phyloP scores from a whole-genome alignment of 306 rosid species.

The Prunus campanulata region DNA sequence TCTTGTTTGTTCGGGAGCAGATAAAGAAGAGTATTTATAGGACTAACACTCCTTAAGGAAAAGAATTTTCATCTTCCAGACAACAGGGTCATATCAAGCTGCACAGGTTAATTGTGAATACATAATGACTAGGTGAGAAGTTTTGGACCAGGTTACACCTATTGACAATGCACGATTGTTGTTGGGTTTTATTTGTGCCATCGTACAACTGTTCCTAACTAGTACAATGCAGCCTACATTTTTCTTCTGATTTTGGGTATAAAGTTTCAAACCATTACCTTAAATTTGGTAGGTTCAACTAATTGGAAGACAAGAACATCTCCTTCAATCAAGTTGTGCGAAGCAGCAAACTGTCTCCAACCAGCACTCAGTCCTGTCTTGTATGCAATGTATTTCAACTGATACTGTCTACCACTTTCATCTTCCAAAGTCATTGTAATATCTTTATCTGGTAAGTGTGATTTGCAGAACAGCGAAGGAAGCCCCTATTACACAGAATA shows the following conservation, averaged over 20 bases:
- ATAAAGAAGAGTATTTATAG: too few relatives aligned
- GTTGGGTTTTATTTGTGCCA: background rate
- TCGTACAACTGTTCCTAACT: background rate
- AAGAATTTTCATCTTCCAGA: too few relatives aligned
- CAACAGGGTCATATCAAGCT: too few relatives aligned
- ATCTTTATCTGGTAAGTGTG: slow-evolving; percentile 66
- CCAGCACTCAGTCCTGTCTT: slow-evolving; percentile 92
- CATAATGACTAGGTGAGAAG: too few relatives aligned
- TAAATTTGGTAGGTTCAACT: slow-evolving; percentile 73
- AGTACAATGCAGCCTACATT: background rate
- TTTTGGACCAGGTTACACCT: background rate
- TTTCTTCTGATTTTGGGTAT: background rate
- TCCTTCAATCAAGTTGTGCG: slow-evolving; percentile 80
- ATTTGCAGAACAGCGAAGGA: slow-evolving; percentile 72
- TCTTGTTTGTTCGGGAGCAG: too few relatives aligned
- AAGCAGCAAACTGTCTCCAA: slow-evolving; percentile 90
- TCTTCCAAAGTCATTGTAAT: slow-evolving; percentile 65
- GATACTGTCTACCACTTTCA: slow-evolving; percentile 65
- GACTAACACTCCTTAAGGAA: too few relatives aligned
- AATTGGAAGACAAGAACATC: slow-evolving; percentile 85
- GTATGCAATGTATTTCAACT: slow-evolving; percentile 68
- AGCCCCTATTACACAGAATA: slow-evolving; percentile 49
- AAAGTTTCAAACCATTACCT: slow-evolving; percentile 42
- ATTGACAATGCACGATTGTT: background rate
- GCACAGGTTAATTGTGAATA: too few relatives aligned